These are phyloP conservation scores for Casuarina glauca DNA, from an alignment of 306 rosid genomes.

Conservation along the genomic window DNA sequence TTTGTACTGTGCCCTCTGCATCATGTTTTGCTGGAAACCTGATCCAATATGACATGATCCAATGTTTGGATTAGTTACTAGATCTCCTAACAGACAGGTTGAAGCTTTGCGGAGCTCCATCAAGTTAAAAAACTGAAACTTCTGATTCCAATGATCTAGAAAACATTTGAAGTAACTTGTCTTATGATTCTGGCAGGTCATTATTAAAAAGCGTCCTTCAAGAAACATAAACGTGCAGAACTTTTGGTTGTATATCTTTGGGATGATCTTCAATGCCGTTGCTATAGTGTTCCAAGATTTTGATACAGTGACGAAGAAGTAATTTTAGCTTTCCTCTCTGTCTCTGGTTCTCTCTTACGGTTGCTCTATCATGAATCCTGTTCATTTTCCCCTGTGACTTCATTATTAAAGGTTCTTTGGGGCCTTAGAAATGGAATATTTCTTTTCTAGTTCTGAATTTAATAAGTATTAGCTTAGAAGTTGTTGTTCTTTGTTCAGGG, in stretches of 20 bases:
- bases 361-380: slow-evolving; percentile 3
- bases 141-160: slow-evolving; percentile 22
- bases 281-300: slow-evolving; percentile 95
- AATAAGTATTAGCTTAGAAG: slow-evolving; percentile 10
- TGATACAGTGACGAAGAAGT: slow-evolving; percentile 87
- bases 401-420: slow-evolving; percentile 12
- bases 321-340: slow-evolving; percentile 33
- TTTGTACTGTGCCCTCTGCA: slow-evolving; percentile 13
- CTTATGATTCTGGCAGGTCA: slow-evolving; percentile 62
- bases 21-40: slow-evolving; percentile 23
- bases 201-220: slow-evolving; percentile 92
- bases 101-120: background rate
- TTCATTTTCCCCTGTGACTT: slow-evolving; percentile 12
- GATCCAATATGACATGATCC: slow-evolving; percentile 16
- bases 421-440: slow-evolving; percentile 22
- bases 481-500: slow-evolving; percentile 56
- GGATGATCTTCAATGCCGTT: slow-evolving; percentile 86
- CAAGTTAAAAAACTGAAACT: slow-evolving; percentile 1
- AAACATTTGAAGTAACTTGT: background rate
- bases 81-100: background rate
- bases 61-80: background rate
- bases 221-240: slow-evolving; percentile 94
- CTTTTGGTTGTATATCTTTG: slow-evolving; percentile 93
- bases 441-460: slow-evolving; percentile 4
- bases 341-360: slow-evolving; percentile 32